Evolutionary conservation across 75 land plant genomes (phyloP), one percentile per base, ranked within the genome.

Genomic region (Selaginella tamariscina): DNA sequence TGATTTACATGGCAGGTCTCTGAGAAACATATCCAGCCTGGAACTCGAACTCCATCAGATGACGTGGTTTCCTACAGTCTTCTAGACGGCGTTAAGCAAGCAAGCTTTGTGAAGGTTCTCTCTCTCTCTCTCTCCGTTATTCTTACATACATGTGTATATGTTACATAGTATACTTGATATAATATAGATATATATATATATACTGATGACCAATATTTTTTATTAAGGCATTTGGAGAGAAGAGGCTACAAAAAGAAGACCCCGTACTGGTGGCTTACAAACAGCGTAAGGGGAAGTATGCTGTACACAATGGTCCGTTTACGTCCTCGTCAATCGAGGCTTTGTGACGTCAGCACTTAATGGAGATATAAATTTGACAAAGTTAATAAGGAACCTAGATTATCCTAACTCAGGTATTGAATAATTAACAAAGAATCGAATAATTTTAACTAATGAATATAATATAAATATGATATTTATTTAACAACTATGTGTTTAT

Each of bases 281-380:
- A 92, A 72, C 94, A 85, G 60, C 81, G 80, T n/a, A 86, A 72
- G 71, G 80, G 71, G 49, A 93, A 78, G 75, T 88, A 66, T 72
- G 79, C 90, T 1, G 44, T 73, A 20, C 79, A 77, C 62, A 62
- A 59, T 22, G 84, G 78, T 32, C 81, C 78, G 24, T 24, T 82
- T 5, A 86, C 77, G 1, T 18, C 70, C 2, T 89, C 86, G 56
- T 76, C 70, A 67, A 75, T 71, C 2, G 97, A 89, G 70, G 23
- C 9, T 92, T 89, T 63, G 74, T 86, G 23, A 32, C 81, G 20
- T 82, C 77, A 22, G 84, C 79, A 28, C 72, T 88, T 30, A 82
- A 75, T 71, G 98, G 98, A 2, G 98, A 93, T 60, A 62, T 93
- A 29, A 74, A 32, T 85, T 93, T 30, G 64, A 70, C n/a, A 82